Percentiles rank a stretch among this genome's conserved stretches.
Evolutionary conservation across 176 grass and related monocot species (phyloP).

Genomic region (Aegilops sharonensis): DNA sequence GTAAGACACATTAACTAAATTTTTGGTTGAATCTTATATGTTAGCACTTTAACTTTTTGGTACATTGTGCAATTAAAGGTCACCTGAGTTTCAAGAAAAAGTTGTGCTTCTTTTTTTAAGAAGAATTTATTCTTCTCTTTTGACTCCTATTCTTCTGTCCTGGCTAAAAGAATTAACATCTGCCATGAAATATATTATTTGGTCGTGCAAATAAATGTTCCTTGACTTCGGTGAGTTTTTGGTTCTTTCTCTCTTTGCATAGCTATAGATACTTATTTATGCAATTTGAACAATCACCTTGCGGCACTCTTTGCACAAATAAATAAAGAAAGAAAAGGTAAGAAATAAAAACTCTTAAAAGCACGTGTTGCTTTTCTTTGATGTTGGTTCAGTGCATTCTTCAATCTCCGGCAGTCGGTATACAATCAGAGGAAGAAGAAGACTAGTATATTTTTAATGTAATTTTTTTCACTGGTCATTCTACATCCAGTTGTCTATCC

Average conservation of each 20-base stretch:
- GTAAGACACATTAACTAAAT: neutral
- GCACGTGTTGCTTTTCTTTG: neutral
- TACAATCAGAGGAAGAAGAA: no score
- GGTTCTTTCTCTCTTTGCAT: neutral
- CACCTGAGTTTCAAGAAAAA: no score
- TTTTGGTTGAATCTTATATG: neutral
- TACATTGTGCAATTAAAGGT: neutral
- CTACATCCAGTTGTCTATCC: no score
- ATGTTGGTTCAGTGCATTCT: no score
- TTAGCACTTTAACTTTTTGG: constrained; percentile 2
- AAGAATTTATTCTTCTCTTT: neutral
- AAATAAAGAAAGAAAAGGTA: neutral
- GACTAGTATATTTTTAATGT: no score
- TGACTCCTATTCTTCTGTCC: neutral
- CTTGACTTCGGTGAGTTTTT: neutral
- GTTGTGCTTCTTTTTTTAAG: neutral
- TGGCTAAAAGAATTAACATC: neutral
- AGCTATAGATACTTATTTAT: neutral
- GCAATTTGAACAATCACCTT: neutral
- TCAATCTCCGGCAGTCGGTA: no score
- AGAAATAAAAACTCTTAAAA: neutral
- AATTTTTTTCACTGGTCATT: no score
- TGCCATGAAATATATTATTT: neutral
- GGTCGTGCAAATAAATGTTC: neutral
- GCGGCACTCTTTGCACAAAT: neutral